phyloP scores from a whole-genome alignment of 2,329 filamentous ascomycete species.

The Sporothrix inflata region DNA sequence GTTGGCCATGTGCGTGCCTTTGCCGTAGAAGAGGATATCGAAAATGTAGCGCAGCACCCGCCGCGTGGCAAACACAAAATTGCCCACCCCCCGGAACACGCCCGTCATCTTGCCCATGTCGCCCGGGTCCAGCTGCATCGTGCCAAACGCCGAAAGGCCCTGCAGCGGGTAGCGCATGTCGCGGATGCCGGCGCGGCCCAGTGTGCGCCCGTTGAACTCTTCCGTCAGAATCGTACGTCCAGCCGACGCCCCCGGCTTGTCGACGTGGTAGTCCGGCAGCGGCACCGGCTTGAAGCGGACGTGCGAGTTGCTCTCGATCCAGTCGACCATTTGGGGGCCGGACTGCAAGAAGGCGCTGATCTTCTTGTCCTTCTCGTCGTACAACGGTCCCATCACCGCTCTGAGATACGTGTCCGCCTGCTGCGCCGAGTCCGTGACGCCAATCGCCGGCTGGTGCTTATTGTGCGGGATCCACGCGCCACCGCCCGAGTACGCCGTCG shows the following conservation, averaged over 20 bases:
- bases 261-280: not conserved
- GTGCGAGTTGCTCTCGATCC: not conserved
- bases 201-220: not conserved
- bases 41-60: not conserved
- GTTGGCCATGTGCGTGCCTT: conserved; percentile 9
- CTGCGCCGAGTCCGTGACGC: not conserved
- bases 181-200: not conserved
- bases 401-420: not conserved
- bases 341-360: not conserved
- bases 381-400: not conserved
- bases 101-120: not conserved
- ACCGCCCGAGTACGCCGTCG: not conserved
- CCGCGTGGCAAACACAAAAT: not conserved
- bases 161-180: not conserved
- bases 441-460: not conserved
- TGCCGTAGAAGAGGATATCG: not conserved
- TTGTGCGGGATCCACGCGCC: not conserved
- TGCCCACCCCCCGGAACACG: not conserved
- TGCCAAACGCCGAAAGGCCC: not conserved
- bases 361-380: not conserved
- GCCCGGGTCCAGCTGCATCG: not conserved
- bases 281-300: not conserved
- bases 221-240: not conserved
- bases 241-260: not conserved
- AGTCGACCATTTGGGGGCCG: not conserved